These are phyloP conservation scores for Paracamarosporium sp. DNA, from an alignment of 2,329 filamentous ascomycete genomes.

Conservation along the genomic window DNA sequence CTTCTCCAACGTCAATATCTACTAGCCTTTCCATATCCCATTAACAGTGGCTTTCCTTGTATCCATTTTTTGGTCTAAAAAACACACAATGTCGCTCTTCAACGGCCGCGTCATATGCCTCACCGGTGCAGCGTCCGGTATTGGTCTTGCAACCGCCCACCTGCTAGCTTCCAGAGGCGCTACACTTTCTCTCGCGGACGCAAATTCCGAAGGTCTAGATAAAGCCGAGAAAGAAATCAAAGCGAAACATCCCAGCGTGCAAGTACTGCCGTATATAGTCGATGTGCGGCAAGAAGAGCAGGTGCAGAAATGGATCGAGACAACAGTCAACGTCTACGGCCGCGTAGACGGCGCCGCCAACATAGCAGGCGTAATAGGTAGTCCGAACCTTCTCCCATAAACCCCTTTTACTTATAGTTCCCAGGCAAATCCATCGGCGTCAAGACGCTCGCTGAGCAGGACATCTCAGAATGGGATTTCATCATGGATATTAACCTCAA, in stretches of 20 bases:
- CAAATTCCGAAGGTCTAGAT: conserved; percentile 32
- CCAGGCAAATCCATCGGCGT: conserved; percentile 30
- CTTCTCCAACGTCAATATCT: not conserved
- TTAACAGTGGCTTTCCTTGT: not conserved
- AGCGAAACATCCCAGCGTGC: conserved; percentile 35
- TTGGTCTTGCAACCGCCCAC: conserved; percentile 13
- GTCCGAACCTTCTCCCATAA: not conserved
- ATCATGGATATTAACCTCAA: conserved; percentile 43
- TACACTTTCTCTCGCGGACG: conserved; percentile 16
- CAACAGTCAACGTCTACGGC: conserved; percentile 43
- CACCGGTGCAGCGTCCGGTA: conserved; percentile 13
- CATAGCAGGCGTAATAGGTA: conserved; percentile 54
- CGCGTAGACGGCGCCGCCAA: conserved; percentile 63
- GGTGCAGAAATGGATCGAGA: conserved; percentile 58
- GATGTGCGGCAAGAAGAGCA: conserved; percentile 55
- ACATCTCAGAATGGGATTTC: conserved; percentile 41
- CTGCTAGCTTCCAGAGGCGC: conserved; percentile 13
- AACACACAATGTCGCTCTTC: not conserved
- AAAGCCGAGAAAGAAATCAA: conserved; percentile 22
- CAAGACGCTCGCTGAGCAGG: conserved; percentile 28
- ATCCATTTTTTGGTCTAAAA: not conserved
- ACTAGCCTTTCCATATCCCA: not conserved
- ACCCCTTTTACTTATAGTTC: not conserved
- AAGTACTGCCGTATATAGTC: conserved; percentile 29
- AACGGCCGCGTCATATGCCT: conserved; percentile 15